phyloP scores from a whole-genome alignment of 2,329 filamentous ascomycete species.

The Byssochlamys sp. region DNA sequence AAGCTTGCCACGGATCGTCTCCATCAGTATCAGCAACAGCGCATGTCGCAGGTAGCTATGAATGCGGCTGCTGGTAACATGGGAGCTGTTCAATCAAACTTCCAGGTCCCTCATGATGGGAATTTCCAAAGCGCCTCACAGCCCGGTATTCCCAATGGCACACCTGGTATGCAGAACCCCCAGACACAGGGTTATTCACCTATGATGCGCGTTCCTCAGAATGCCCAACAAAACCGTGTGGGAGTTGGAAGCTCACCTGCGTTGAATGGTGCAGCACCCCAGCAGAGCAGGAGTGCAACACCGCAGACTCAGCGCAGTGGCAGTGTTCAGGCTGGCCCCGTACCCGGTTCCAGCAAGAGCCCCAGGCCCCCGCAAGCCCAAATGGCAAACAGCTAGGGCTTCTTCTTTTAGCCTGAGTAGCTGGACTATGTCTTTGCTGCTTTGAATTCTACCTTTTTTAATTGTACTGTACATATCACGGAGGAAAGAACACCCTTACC shows the following conservation, averaged over 20 bases:
- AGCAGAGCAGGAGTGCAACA: constrained; percentile 37
- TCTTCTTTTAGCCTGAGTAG: neutral
- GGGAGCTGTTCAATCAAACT: constrained; percentile 31
- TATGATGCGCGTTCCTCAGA: constrained; percentile 45
- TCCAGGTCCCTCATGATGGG: constrained; percentile 30
- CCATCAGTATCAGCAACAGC: constrained; percentile 38
- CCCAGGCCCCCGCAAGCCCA: constrained; percentile 34
- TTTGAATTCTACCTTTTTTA: neutral
- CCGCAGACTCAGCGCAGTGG: constrained; percentile 38
- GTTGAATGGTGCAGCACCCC: constrained; percentile 31
- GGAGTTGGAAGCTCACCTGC: constrained; percentile 34
- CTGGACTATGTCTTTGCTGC: neutral
- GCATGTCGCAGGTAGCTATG: constrained; percentile 43
- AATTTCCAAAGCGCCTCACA: constrained; percentile 27
- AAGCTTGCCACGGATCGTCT: constrained; percentile 45
- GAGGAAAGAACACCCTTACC: neutral
- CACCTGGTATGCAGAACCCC: constrained; percentile 33
- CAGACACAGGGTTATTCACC: constrained; percentile 44
- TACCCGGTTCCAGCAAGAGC: constrained; percentile 31
- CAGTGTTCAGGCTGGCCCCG: constrained; percentile 31
- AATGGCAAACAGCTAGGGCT: constrained; percentile 25
- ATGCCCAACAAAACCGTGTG: constrained; percentile 32
- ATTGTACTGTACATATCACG: neutral
- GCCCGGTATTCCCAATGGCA: constrained; percentile 23
- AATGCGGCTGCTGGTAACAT: constrained; percentile 43